Evolutionary conservation across 2,329 filamentous ascomycete genomes (phyloP), one percentile per base, ranked within the genome.

Genomic region (Fusarium marasasianum): DNA sequence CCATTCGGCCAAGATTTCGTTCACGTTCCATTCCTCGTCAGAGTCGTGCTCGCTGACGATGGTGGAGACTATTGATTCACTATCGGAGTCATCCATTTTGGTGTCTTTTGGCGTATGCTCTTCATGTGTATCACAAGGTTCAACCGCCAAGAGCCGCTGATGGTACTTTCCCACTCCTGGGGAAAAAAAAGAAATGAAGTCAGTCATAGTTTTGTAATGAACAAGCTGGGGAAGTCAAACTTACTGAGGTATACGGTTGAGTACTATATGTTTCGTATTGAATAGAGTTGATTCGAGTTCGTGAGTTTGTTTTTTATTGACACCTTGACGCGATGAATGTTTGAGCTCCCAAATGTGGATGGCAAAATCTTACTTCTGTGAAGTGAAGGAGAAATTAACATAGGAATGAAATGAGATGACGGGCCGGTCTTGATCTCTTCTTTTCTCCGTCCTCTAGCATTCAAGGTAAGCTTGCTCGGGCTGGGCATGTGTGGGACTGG

Each of bases 1-100:
- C 13, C 80, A 82, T 69, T 90, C 85, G 1, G 86, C 85, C 11
- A 91, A 81, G 45, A 92, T 86, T 17, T 81, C 80, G 45, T 88
- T 86, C 11, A 91, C 85, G 11, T 81, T 78, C 78, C 87, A 91
- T 68, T 87, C 86, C 10, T 84, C 80, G 22, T 85, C 81, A 15
- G 82, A 79, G 8, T 85, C 83, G 43, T 73, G 59, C 12, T 77
- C 74, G 26, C 80, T 78, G 20, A 78, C 78, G 17, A 80, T 69
- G 7, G 83, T 82, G 15, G 83, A 84, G 7, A 80, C 74, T 33
- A 83, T 29, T 9, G 80, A 82, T 24, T 78, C 63, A n/a, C 69
- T 73, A 38, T 83, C 81, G 20, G 78, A 72, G 29, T 75, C 68
- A 13, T 65, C 56, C 69, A 71, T 48, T 29, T 56, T 59, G 11